Evolutionary conservation across 495 filamentous ascomycete species (phyloP).

Genomic region (Endocarpon pusillum): DNA sequence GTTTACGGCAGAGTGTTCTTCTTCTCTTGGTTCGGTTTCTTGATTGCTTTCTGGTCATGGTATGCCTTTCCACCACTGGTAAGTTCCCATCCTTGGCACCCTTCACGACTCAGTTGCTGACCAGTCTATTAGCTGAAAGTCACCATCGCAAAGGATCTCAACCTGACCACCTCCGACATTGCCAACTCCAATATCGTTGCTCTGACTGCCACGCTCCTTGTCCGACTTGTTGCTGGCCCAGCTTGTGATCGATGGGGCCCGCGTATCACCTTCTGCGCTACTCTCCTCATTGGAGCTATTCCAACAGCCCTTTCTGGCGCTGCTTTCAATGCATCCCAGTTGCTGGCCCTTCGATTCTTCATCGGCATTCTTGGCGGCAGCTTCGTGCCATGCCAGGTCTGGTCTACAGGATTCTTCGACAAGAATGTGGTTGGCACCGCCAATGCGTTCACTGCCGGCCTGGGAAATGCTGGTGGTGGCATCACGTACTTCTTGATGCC

Average conservation of each 20-base stretch:
- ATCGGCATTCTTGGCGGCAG: constrained; percentile 79
- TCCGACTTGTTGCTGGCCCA: constrained; percentile 70
- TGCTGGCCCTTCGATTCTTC: constrained; percentile 76
- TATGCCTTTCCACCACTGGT: constrained; percentile 70
- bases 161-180: constrained; percentile 53
- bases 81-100: constrained; percentile 15
- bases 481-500: constrained; percentile 89
- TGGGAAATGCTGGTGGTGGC: constrained; percentile 83
- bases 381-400: constrained; percentile 93
- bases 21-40: constrained; percentile 90
- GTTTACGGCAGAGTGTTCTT: constrained; percentile 80
- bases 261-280: constrained; percentile 58
- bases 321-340: constrained; percentile 47
- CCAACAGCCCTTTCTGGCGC: constrained; percentile 73
- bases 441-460: constrained; percentile 71
- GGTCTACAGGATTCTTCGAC: constrained; percentile 91
- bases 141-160: constrained; percentile 62
- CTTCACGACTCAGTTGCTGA: constrained; percentile 3
- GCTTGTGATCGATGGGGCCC: constrained; percentile 76
- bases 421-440: constrained; percentile 87
- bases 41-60: constrained; percentile 91
- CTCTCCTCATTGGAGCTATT: constrained; percentile 58
- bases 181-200: constrained; percentile 88
- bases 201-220: constrained; percentile 65
- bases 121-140: constrained; percentile 38